A percentile compares a stretch with the other conserved stretches of the same genome.
phyloP scores from a whole-genome alignment of 139 green algal genomes.

The Chlorokybus atmophyticus region DNA sequence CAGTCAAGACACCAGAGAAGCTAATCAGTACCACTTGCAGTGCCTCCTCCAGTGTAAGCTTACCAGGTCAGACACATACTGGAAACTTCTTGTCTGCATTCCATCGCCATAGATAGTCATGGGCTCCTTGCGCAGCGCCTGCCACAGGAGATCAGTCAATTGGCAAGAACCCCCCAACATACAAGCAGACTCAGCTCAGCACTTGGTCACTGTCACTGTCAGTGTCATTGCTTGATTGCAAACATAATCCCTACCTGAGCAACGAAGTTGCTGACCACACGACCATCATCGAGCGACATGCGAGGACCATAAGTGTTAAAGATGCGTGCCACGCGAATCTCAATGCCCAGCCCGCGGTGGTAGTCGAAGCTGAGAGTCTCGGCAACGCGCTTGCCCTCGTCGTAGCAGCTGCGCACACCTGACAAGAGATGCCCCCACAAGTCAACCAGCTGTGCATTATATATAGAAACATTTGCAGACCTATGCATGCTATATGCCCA shows the following conservation, averaged over 20 bases:
- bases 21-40: too few relatives aligned
- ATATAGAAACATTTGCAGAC: neutral
- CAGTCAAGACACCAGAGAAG: too few relatives aligned
- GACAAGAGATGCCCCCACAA: neutral
- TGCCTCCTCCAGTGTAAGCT: too few relatives aligned
- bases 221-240: neutral
- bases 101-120: constrained; percentile 91
- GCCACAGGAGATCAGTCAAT: neutral
- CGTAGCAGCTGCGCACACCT: constrained; percentile 89
- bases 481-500: neutral
- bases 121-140: constrained; percentile 38
- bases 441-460: neutral
- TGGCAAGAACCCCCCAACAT: neutral
- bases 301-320: constrained; percentile 95
- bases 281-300: constrained; percentile 97
- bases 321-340: constrained; percentile 90
- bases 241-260: constrained; percentile 35
- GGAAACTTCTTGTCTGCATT: constrained; percentile 92
- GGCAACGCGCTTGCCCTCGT: constrained; percentile 94
- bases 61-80: constrained; percentile 85
- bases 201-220: too few relatives aligned
- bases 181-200: neutral
- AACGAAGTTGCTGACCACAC: constrained; percentile 98
- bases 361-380: constrained; percentile 97
- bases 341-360: constrained; percentile 36